Conservation (phyloP, 2,329 filamentous ascomycete species). For the Beauveria pseudobassiana region DNA sequence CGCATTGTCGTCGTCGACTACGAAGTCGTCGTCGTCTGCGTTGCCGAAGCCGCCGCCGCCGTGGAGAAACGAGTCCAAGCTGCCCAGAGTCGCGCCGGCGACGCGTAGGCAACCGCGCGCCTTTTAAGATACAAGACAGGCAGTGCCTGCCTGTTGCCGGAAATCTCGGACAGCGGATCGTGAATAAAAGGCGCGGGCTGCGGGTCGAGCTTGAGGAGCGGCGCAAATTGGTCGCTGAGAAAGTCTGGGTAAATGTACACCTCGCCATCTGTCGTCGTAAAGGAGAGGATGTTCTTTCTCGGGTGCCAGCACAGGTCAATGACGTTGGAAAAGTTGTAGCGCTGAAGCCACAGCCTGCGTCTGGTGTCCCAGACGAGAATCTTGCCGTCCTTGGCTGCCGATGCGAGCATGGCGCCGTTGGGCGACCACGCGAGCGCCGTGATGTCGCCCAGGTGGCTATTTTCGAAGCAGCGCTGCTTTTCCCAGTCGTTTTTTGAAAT, state of each 20-base stretch:
- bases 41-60: slow-evolving; percentile 15
- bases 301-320: slow-evolving; percentile 89
- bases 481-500: slow-evolving; percentile 88
- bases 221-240: slow-evolving; percentile 49
- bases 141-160: slow-evolving; percentile 52
- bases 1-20: slow-evolving; percentile 90
- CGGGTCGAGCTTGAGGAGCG: slow-evolving; percentile 47
- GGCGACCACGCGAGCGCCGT: slow-evolving; percentile 89
- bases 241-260: slow-evolving; percentile 81
- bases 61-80: slow-evolving; percentile 74
- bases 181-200: slow-evolving; percentile 84
- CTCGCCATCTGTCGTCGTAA: slow-evolving; percentile 88
- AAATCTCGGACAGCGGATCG: slow-evolving; percentile 64
- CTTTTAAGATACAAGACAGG: slow-evolving; percentile 46
- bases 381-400: slow-evolving; percentile 59
- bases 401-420: slow-evolving; percentile 80
- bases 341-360: slow-evolving; percentile 72
- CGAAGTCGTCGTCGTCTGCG: slow-evolving; percentile 64
- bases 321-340: slow-evolving; percentile 74
- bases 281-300: slow-evolving; percentile 77
- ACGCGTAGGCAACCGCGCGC: slow-evolving; percentile 39
- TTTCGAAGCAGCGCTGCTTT: slow-evolving; percentile 69
- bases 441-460: slow-evolving; percentile 75
- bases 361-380: slow-evolving; percentile 80
- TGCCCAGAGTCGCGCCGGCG: slow-evolving; percentile 62